Base-by-base conservation (phyloP, 495 filamentous ascomycete species). In the Thermochaetoides thermophila region DNA sequence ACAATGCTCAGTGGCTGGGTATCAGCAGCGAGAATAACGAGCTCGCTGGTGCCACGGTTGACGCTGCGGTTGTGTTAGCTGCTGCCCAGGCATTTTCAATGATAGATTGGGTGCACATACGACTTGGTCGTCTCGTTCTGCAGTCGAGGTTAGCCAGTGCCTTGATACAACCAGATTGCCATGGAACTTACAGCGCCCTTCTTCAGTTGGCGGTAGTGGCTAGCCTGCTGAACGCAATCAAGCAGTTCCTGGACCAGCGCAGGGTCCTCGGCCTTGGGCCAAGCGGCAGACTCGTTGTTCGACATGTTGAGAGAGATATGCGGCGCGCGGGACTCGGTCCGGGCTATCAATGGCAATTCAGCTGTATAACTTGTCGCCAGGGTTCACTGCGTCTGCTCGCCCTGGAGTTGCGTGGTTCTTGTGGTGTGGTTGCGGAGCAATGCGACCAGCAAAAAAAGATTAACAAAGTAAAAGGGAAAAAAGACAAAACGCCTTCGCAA, bases 11-110 rank as follows among this genome's bases (percentile, higher is more conserved):
- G 64, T 16, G 84, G 84, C 22, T 70, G 61, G 31, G 81, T 83
- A 50, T 95, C 87, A 28, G 84, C 85, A 27, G 87, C 85, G 26
- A 94, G 71, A 39, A 94, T 69, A 45, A 93, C 71, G 34, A 97
- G 67, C 57, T 96, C 89, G 45, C 74, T 69, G 42, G 81, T 82
- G 57, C 89, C 89, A 17, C 84, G 74, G 60, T 87, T 89, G 24
- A 91, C 66, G 6, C 43, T 49, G 16, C 5, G n/a, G 11, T 6
- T 24, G 6, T 6, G 21, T 24, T 24, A 24, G 21, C 21, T n/a
- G n/a, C n/a, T n/a, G n/a, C n/a, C n/a, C n/a, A n/a, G n/a, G n/a
- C n/a, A n/a, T n/a, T n/a, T n/a, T n/a, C n/a, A n/a, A n/a, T n/a
- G n/a, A n/a, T n/a, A n/a, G n/a, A n/a, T n/a, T n/a, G n/a, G n/a